Evolutionary conservation across 768 basidiomycete species (phyloP).

Genomic region (Suillus spraguei): DNA sequence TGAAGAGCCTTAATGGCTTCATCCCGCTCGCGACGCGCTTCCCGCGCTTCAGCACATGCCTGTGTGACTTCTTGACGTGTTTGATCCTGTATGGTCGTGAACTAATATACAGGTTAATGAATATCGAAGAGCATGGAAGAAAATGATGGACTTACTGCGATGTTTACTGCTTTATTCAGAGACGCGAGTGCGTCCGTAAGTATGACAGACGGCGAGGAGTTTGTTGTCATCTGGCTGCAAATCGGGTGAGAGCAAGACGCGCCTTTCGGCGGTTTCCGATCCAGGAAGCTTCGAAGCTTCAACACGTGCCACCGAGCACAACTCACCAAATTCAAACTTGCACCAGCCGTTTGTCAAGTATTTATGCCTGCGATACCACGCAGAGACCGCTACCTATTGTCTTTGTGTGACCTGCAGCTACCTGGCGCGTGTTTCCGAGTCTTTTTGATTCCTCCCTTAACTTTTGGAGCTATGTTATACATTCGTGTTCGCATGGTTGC

Average conservation of each 20-base stretch:
- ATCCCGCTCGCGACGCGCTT: constrained; percentile 53
- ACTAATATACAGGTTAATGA: constrained; percentile 35
- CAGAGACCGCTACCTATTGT: background rate
- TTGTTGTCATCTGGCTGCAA: constrained; percentile 31
- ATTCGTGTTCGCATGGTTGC: background rate
- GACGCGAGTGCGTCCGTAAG: constrained; percentile 44
- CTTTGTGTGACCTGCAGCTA: background rate
- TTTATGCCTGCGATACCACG: background rate
- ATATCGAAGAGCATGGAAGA: background rate
- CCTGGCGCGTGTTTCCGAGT: no score
- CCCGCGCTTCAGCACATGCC: constrained; percentile 45
- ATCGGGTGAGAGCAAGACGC: constrained; percentile 16
- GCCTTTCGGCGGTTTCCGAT: constrained; percentile 30
- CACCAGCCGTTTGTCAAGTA: no score
- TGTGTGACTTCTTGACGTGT: constrained; percentile 55
- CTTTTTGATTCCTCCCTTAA: no score
- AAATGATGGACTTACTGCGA: constrained; percentile 36
- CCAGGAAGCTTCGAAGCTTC: background rate
- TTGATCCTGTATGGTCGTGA: constrained; percentile 58
- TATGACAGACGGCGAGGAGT: constrained; percentile 35
- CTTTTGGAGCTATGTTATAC: no score
- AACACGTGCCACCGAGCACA: background rate
- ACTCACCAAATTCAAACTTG: no score
- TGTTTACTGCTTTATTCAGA: constrained; percentile 42
- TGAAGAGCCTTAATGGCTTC: constrained; percentile 50